Evolutionary conservation across 208 protist genomes (phyloP).

Genomic region (Angomonas deanei): DNA sequence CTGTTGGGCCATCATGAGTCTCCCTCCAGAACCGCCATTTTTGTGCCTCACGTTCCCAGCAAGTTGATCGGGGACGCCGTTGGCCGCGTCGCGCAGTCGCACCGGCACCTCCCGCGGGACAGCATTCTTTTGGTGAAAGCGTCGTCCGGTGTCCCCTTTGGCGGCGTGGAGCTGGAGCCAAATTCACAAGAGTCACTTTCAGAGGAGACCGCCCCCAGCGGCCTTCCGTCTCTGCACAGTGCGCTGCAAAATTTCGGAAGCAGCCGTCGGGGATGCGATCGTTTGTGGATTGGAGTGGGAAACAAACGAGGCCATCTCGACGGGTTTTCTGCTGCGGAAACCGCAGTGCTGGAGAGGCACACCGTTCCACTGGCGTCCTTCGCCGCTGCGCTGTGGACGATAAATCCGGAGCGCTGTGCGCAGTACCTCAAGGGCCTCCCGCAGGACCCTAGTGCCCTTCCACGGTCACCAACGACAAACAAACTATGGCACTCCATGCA

Average conservation of each 20-base stretch:
- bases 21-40: constrained; percentile 52
- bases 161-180: constrained; percentile 25
- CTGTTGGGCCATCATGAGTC: constrained; percentile 53
- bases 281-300: constrained; percentile 48
- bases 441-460: constrained; percentile 8
- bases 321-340: constrained; percentile 28
- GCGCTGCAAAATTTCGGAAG: constrained; percentile 20
- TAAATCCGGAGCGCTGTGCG: constrained; percentile 30
- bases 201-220: too few relatives aligned
- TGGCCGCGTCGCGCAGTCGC: constrained; percentile 43
- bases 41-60: constrained; percentile 53
- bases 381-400: constrained; percentile 55
- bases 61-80: constrained; percentile 47
- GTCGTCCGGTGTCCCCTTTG: constrained; percentile 36
- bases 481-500: constrained; percentile 81
- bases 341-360: constrained; percentile 2
- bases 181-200: background rate
- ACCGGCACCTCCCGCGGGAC: constrained; percentile 29
- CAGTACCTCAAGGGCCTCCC: constrained; percentile 40
- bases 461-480: constrained; percentile 13
- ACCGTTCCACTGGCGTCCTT: constrained; percentile 61
- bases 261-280: background rate
- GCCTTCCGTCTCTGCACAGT: constrained; percentile 9
- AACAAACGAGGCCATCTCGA: constrained; percentile 15
- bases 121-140: constrained; percentile 61